A percentile compares a stretch with the other conserved stretches of the same genome.
Evolutionary conservation across 805 yeast genomes (phyloP).

Genomic region (Yarrowia deformans): DNA sequence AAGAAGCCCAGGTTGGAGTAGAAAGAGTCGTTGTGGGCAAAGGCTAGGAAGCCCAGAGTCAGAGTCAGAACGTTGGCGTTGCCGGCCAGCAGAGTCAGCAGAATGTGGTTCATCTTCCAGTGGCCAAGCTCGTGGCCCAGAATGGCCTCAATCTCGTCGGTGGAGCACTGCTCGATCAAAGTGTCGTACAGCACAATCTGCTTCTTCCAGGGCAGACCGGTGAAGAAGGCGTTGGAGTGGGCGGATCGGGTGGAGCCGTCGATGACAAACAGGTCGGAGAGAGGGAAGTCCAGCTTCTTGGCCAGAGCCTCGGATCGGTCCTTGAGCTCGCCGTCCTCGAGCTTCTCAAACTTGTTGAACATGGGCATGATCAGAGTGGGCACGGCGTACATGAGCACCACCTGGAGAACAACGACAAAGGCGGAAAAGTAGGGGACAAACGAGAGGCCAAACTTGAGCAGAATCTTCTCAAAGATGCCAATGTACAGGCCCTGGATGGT

Average conservation of each 20-base stretch:
- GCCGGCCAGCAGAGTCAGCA: constrained; percentile 71
- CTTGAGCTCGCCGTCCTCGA: constrained; percentile 89
- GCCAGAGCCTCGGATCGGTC: constrained; percentile 83
- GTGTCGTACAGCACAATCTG: constrained; percentile 95
- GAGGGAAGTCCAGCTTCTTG: constrained; percentile 77
- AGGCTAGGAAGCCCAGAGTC: constrained; percentile 78
- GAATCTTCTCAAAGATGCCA: constrained; percentile 78
- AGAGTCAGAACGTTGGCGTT: constrained; percentile 70
- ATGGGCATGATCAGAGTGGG: constrained; percentile 91
- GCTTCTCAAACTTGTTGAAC: constrained; percentile 89
- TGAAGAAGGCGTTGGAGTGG: constrained; percentile 95
- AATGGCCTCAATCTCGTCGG: constrained; percentile 87
- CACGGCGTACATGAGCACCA: constrained; percentile 73
- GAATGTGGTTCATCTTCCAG: constrained; percentile 90
- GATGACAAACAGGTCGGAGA: constrained; percentile 81
- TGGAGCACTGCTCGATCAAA: constrained; percentile 77
- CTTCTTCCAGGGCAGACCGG: constrained; percentile 96
- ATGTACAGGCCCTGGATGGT: constrained; percentile 75
- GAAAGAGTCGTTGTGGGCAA: constrained; percentile 78
- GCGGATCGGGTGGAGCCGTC: constrained; percentile 98
- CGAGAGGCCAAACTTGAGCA: constrained; percentile 77
- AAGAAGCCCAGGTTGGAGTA: constrained; percentile 80
- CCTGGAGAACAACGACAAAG: constrained; percentile 73
- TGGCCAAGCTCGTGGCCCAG: constrained; percentile 99
- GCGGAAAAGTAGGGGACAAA: constrained; percentile 83